Base-by-base conservation (phyloP, 805 yeast species). In the Metschnikowia vanudenii region DNA sequence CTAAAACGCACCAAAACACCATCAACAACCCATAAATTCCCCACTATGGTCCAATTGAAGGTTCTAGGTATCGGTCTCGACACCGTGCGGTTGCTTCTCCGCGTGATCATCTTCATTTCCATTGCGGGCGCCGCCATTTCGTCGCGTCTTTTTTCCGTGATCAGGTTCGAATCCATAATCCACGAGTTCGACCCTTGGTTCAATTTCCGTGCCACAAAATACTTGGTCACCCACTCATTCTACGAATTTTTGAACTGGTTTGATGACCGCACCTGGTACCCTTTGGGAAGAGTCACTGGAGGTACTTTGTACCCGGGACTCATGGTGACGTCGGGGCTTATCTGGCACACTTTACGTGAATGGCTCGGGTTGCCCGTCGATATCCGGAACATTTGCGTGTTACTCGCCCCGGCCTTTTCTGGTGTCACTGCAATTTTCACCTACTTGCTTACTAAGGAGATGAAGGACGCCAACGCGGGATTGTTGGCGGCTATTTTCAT, bases 191-290 rank as follows among this genome's bases (percentile, higher is more conserved):
- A 88, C 67, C 96, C 96, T 22, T 89, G 96, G 96, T 88, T 88
- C 79, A 94, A 94, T 68, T 94, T 80, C 74, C 75, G 99, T 54
- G 99, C 99, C 37, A 88, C 99, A n/a, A 86, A 87, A 66, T 89
- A 88, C 66, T 77, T 94, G 55, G 96, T 89, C 26, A 73, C 80
- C 37, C 82, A 89, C 61, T 84, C 94, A 6, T 92, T 81, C 67
- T 85, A 90, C 73, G 91, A 90, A 55, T 95, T 94, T 62, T 76
- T 95, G 61, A 94, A 94, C 67, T 94, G 99, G 99, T 94, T 94
- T 61, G 99, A 94, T 65, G 97, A 92, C 65, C 81, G 96, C 63
- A 92, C 99, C 16, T 94, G 99, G 99, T 94, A 94, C 67, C 99
- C 99, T 16, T 76, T 94, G 56, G 99, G 99, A 17, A 81, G 99